Conservation (phyloP, 805 yeast species). For the Wickerhamiella cacticola region DNA sequence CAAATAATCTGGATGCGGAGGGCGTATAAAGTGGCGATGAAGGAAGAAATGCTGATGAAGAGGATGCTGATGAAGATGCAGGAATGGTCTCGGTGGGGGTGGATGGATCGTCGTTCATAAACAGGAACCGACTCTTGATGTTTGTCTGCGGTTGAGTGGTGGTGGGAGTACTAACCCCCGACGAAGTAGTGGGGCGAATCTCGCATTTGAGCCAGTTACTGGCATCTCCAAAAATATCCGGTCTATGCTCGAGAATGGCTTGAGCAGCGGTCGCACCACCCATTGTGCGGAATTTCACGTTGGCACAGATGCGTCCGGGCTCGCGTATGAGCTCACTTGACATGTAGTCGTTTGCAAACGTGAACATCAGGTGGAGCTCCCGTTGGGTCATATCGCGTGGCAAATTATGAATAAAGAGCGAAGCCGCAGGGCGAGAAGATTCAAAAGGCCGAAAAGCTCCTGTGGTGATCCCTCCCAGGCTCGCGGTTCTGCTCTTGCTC, state of each 20-base stretch:
- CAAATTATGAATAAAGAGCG: slow-evolving; percentile 26
- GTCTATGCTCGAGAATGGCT: slow-evolving; percentile 23
- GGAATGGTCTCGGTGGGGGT: neutral
- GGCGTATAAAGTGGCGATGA: slow-evolving; percentile 13
- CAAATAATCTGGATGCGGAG: slow-evolving; percentile 7
- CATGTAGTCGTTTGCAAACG: slow-evolving; percentile 31
- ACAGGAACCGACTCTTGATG: slow-evolving; percentile 14
- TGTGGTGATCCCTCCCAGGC: slow-evolving; percentile 13
- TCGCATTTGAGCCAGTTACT: slow-evolving; percentile 15
- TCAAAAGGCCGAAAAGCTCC: slow-evolving; percentile 10
- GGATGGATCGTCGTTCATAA: slow-evolving; percentile 11
- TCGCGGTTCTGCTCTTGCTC: slow-evolving; percentile 10
- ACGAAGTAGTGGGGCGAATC: slow-evolving; percentile 12
- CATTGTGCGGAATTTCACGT: slow-evolving; percentile 25
- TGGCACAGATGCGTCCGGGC: slow-evolving; percentile 21
- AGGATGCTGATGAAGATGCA: slow-evolving; percentile 7
- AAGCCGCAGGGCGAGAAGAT: slow-evolving; percentile 3
- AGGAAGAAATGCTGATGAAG: slow-evolving; percentile 12
- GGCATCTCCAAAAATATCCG: slow-evolving; percentile 22
- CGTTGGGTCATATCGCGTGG: slow-evolving; percentile 31
- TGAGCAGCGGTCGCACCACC: slow-evolving; percentile 26
- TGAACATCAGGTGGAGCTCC: slow-evolving; percentile 31
- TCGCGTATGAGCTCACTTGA: slow-evolving; percentile 23
- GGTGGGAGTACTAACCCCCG: slow-evolving; percentile 10
- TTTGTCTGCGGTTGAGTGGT: slow-evolving; percentile 5